Base-by-base conservation (phyloP, 129 eudicot species). In the Chrysanthemum seticuspe region DNA sequence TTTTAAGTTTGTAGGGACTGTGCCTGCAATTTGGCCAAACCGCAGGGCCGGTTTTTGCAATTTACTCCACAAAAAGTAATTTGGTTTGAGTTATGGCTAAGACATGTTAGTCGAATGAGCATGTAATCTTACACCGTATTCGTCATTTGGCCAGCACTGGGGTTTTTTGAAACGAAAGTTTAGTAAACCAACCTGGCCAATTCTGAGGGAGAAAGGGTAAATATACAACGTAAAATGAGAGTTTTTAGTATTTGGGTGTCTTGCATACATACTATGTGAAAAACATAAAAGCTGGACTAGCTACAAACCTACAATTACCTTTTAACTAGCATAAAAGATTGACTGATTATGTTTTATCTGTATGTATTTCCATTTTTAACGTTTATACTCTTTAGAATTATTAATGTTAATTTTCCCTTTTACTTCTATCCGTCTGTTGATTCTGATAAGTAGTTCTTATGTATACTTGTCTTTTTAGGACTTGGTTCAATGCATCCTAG, bases 401-500 rank as follows among this genome's bases (percentile, higher is more conserved):
- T 40, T 40, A 40, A 40, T 40, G 45, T 40, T 5, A 40, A 36
- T 5, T 5, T 40, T 40, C 6, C 47, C 47, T 40, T 6, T 13
- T 11, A 34, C 12, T 29, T 18, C 18, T 77, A 2, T 72, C 14
- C 44, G 57, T 51, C 12, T 45, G 1, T 65, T 78, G 25, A 58
- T 68, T 76, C 45, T 57, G 40, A 40, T 70, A 6, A 36, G 18
- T 16, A 48, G 50, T 15, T 55, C 2, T 61, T 51, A 29, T 63
- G 55, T 10, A 13, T 64, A 18, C 23, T 18, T 55, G 25, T 65
- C 10, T 16, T 60, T 68, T 18, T 89, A 94, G 97, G 97, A 90
- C 73, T 80, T 94, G 75, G 97, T 94, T 59, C 98, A 96, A 29
- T 94, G 98, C 76, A 76, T 86, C 50, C 81, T 86, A 34, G 97